phyloP scores from a whole-genome alignment of 139 green algal species.

The Picochlorum costavermella region DNA sequence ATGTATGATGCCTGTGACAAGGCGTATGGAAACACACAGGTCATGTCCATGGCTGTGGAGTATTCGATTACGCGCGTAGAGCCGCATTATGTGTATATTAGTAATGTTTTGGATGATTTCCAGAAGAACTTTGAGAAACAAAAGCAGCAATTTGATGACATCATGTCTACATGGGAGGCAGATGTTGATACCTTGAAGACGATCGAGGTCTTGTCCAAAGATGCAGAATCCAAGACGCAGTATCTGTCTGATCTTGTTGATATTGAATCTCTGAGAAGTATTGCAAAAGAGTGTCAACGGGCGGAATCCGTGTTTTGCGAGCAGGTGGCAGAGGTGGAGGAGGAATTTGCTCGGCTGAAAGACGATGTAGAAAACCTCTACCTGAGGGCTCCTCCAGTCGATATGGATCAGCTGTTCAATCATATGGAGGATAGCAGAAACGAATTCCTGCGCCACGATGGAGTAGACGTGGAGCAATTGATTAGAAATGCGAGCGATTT shows the following conservation, averaged over 20 bases:
- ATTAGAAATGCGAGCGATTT: slow-evolving; percentile 63
- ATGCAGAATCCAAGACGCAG: not conserved
- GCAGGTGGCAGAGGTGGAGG: slow-evolving; percentile 59
- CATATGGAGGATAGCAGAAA: slow-evolving; percentile 45
- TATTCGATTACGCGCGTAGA: slow-evolving; percentile 78
- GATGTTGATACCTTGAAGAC: slow-evolving; percentile 56
- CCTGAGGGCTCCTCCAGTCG: slow-evolving; percentile 60
- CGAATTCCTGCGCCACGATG: slow-evolving; percentile 39
- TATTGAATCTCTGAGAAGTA: slow-evolving; percentile 45
- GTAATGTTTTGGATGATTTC: slow-evolving; percentile 43
- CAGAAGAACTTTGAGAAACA: slow-evolving; percentile 31
- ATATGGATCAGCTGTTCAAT: slow-evolving; percentile 54
- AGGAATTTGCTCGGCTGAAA: slow-evolving; percentile 53
- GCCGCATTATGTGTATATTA: slow-evolving; percentile 77
- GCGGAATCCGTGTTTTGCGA: slow-evolving; percentile 49
- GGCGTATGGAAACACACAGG: slow-evolving; percentile 69
- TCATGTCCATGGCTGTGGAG: slow-evolving; percentile 72
- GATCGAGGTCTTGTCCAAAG: slow-evolving; percentile 3
- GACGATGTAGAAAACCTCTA: slow-evolving; percentile 76
- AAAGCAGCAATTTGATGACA: slow-evolving; percentile 21
- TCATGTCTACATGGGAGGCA: slow-evolving; percentile 61
- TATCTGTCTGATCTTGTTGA: slow-evolving; percentile 57
- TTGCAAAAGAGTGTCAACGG: slow-evolving; percentile 43
- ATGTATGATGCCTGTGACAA: slow-evolving; percentile 9
- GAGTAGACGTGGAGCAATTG: slow-evolving; percentile 38